phyloP scores from a whole-genome alignment of 1,284 basidiomycete genomes.

The Moniliophthora roreri region DNA sequence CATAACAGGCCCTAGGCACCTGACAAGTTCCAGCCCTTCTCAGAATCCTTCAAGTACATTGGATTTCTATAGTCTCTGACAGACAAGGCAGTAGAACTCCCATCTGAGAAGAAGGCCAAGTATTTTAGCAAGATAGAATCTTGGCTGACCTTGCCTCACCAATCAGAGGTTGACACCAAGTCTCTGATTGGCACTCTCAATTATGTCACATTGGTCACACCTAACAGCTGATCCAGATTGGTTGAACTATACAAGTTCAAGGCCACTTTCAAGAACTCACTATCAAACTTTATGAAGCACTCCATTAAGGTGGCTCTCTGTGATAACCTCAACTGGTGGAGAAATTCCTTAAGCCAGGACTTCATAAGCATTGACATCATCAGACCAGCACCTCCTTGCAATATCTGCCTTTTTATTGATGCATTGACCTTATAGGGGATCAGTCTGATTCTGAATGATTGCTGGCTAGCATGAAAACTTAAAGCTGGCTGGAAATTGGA shows the following conservation, averaged over 20 bases:
- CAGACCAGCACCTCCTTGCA: neutral
- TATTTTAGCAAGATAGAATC: neutral
- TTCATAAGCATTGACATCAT: constrained; percentile 13
- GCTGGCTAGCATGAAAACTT: constrained; percentile 26
- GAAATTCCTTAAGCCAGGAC: neutral
- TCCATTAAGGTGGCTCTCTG: constrained; percentile 14
- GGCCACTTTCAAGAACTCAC: constrained; percentile 5
- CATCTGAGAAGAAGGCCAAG: constrained; percentile 22
- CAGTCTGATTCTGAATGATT: constrained; percentile 20
- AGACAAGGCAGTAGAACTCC: constrained; percentile 25
- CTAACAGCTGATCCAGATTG: neutral
- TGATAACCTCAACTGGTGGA: constrained; percentile 16
- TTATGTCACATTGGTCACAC: constrained; percentile 14
- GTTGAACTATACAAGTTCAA: constrained; percentile 13
- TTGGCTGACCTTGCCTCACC: neutral
- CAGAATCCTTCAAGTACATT: constrained; percentile 28
- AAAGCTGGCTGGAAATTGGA: constrained; percentile 20
- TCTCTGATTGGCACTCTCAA: constrained; percentile 17
- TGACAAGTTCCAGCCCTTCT: constrained; percentile 28
- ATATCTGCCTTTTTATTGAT: constrained; percentile 25
- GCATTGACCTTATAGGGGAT: constrained; percentile 25
- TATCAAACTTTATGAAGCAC: neutral
- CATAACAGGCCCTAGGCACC: no score
- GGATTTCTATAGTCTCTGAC: constrained; percentile 38
- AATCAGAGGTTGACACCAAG: neutral